These are phyloP conservation scores for Trichoderma sp. DNA, from an alignment of 2,329 filamentous ascomycete genomes.

Conservation along the genomic window DNA sequence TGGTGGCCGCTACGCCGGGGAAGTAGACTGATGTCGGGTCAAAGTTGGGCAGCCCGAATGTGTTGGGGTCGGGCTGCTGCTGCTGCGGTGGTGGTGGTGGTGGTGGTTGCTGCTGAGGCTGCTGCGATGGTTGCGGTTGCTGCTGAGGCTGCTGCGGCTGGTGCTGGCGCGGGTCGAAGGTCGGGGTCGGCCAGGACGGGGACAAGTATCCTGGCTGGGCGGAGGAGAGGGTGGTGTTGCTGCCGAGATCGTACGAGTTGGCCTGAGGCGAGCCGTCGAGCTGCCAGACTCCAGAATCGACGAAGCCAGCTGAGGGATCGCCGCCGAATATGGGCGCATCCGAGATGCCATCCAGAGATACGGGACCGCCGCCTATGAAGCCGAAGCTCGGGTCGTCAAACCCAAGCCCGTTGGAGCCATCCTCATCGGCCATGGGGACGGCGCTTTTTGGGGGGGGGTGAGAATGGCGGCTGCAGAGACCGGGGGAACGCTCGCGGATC, in stretches of 20 bases:
- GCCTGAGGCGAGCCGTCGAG: conserved; percentile 54
- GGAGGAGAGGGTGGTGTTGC: conserved; percentile 43
- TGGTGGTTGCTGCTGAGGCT: conserved; percentile 32
- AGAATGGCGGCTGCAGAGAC: conserved; percentile 19
- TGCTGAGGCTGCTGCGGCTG: conserved; percentile 30
- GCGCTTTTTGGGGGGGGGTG: neutral
- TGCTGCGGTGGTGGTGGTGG: conserved; percentile 3
- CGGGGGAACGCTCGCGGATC: conserved; percentile 21
- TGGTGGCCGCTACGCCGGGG: conserved; percentile 31
- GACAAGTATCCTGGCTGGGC: conserved; percentile 40
- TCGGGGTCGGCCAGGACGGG: conserved; percentile 42
- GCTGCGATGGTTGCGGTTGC: conserved; percentile 25
- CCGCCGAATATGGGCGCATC: conserved; percentile 40
- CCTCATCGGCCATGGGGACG: conserved; percentile 45
- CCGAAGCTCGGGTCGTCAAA: conserved; percentile 48
- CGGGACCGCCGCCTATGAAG: conserved; percentile 43
- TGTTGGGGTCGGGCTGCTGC: conserved; percentile 40
- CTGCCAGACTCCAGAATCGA: conserved; percentile 47
- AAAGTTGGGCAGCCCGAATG: conserved; percentile 40
- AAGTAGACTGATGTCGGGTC: conserved; percentile 43
- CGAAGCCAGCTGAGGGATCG: conserved; percentile 43
- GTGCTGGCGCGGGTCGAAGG: conserved; percentile 36
- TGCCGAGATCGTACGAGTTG: conserved; percentile 49
- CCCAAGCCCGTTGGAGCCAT: conserved; percentile 47
- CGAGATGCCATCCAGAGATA: conserved; percentile 37